Evolutionary conservation across 352 stramenopile species (phyloP).

Genomic region (Phytophthora cryptogea): DNA sequence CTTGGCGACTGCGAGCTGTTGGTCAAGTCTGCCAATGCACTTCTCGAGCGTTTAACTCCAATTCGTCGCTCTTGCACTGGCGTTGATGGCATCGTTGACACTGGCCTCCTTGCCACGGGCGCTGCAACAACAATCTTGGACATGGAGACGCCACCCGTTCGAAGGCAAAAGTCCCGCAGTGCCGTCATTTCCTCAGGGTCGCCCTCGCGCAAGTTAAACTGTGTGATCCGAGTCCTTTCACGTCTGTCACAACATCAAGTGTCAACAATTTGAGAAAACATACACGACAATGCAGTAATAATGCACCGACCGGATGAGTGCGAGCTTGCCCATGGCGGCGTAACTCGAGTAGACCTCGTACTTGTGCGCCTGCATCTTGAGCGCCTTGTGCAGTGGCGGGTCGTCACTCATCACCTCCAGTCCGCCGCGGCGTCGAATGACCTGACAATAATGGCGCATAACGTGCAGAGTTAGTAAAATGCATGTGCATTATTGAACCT

Average conservation of each 20-base stretch:
- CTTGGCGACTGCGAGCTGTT: slow-evolving; percentile 35
- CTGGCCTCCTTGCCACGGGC: slow-evolving; percentile 17
- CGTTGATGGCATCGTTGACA: slow-evolving; percentile 2
- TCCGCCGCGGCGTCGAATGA: slow-evolving; percentile 57
- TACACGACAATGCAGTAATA: background rate
- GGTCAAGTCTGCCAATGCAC: slow-evolving; percentile 31
- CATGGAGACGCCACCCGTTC: slow-evolving; percentile 47
- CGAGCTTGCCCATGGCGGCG: slow-evolving; percentile 57
- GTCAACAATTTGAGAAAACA: background rate
- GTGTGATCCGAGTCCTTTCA: slow-evolving; percentile 46
- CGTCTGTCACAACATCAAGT: slow-evolving; percentile 31
- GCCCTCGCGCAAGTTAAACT: slow-evolving; percentile 69
- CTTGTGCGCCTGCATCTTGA: slow-evolving; percentile 50
- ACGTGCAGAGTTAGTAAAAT: background rate
- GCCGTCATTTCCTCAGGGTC: slow-evolving; percentile 43
- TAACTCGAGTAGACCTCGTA: slow-evolving; percentile 80
- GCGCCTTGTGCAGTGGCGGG: slow-evolving; percentile 53
- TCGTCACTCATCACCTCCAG: slow-evolving; percentile 59
- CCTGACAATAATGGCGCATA: slow-evolving; percentile 15
- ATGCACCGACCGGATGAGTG: slow-evolving; percentile 59
- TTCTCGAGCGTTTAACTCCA: slow-evolving; percentile 33
- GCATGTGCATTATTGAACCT: background rate
- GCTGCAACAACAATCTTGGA: slow-evolving; percentile 30
- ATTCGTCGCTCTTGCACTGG: slow-evolving; percentile 15
- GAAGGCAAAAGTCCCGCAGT: slow-evolving; percentile 58